Conservation (phyloP, 2,329 filamentous ascomycete genomes). For the Talaromyces sp. region DNA sequence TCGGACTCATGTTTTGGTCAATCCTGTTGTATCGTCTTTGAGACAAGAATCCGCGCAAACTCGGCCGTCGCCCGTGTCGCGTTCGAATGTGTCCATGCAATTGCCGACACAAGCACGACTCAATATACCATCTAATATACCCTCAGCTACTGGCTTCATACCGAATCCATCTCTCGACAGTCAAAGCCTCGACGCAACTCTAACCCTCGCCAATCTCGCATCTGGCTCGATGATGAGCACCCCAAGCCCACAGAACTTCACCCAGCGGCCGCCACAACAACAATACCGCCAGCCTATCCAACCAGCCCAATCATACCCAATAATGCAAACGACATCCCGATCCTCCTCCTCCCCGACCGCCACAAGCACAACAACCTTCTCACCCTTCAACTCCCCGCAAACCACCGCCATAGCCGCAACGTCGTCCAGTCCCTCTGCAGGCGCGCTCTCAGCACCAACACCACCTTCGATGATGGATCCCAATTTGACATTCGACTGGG, state of each 20-base stretch:
- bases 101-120: conserved; percentile 5
- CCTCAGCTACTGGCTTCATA: neutral
- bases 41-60: conserved; percentile 23
- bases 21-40: conserved; percentile 20
- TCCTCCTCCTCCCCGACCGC: neutral
- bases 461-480: conserved; percentile 39
- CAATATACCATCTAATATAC: conserved; percentile 3
- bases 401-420: neutral
- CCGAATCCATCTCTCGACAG: conserved; percentile 4
- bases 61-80: conserved; percentile 23
- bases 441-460: conserved; percentile 27
- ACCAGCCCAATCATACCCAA: neutral
- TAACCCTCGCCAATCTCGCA: conserved; percentile 17
- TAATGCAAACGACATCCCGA: neutral
- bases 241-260: neutral
- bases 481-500: conserved; percentile 49
- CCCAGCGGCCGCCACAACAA: conserved; percentile 6
- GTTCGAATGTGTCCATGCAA: conserved; percentile 19
- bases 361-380: neutral
- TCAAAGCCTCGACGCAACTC: conserved; percentile 17
- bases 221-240: conserved; percentile 1
- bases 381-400: neutral
- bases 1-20: conserved; percentile 29
- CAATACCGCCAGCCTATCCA: neutral
- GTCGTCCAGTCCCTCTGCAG: conserved; percentile 3